Conservation (phyloP, 257 asterid species). For the Solanum medicagineum region DNA sequence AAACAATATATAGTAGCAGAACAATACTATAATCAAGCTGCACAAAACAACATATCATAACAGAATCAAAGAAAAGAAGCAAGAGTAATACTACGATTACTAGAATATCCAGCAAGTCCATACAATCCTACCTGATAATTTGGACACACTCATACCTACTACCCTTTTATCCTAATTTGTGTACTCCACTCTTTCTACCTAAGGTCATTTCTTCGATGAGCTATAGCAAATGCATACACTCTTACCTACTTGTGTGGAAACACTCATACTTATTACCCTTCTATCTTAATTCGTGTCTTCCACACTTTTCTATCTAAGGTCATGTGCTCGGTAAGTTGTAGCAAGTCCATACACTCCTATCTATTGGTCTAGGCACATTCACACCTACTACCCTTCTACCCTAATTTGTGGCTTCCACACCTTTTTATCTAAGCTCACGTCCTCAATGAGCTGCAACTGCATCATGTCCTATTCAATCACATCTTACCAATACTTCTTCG, state of each 20-base stretch:
- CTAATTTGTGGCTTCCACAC: neutral
- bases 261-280: no score
- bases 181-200: neutral
- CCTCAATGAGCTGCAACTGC: neutral
- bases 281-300: no score
- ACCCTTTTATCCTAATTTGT: neutral
- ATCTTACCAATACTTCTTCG: neutral
- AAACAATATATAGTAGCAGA: neutral
- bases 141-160: neutral
- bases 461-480: neutral
- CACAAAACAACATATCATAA: neutral
- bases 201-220: neutral
- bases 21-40: neutral
- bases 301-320: no score
- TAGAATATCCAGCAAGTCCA: neutral
- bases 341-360: neutral
- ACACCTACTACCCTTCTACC: neutral
- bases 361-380: neutral
- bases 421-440: neutral
- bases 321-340: neutral
- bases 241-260: no score
- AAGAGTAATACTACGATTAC: neutral
- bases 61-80: neutral
- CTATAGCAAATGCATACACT: neutral
- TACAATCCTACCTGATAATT: neutral